Evolutionary conservation across 2,329 filamentous ascomycete genomes (phyloP), one percentile per base, ranked within the genome.

Genomic region (Verticillium alfalfae): DNA sequence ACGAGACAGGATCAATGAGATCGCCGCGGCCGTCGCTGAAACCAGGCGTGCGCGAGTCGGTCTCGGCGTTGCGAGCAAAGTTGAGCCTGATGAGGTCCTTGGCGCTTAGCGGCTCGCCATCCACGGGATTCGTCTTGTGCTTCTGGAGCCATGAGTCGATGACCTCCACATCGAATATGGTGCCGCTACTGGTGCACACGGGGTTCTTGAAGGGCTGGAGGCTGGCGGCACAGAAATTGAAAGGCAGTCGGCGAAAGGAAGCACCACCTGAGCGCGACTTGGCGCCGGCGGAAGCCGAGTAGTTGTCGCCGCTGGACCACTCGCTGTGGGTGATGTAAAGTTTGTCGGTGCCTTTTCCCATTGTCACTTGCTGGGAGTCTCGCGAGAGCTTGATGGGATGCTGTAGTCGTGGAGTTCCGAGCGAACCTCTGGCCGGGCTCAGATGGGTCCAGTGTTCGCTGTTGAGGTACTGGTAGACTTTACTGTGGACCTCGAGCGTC

Each of bases 151-250:
- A 99, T 58, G 93, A 88, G 49, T 93, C 81, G 63, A 99, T 98
- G 71, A 97, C 92, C 68, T 95, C 94, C 68, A 97, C 85, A 71
- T 99, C 96, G 76, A 98, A 99, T 63, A 96, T 94, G 13, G 89
- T 95, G 60, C 95, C 95, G 52, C 90, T 83, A 3, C 84, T 72
- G 1, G 94, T 98, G 80, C 95, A 99, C 39, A 99, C 95, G 5
- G 95, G 93, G 71, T 97, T 91, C 71, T 89, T 87, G 80, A 97
- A 99, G 8, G 96, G 96, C 72, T 98, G 95, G 38, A 99, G 88
- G 64, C 92, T 96, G 45, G 96, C 88, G 65, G 95, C 92, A 84
- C 95, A 99, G 79, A 95, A 98, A 82, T 97, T 98, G 85, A 96
- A 99, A 36, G 96, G 95, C 1, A 99, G 85, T 56, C 92, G 90